A percentile compares a stretch with the other conserved stretches of the same genome.
phyloP scores from a whole-genome alignment of 2,329 filamentous ascomycete genomes.

The Fusarium stilboides region DNA sequence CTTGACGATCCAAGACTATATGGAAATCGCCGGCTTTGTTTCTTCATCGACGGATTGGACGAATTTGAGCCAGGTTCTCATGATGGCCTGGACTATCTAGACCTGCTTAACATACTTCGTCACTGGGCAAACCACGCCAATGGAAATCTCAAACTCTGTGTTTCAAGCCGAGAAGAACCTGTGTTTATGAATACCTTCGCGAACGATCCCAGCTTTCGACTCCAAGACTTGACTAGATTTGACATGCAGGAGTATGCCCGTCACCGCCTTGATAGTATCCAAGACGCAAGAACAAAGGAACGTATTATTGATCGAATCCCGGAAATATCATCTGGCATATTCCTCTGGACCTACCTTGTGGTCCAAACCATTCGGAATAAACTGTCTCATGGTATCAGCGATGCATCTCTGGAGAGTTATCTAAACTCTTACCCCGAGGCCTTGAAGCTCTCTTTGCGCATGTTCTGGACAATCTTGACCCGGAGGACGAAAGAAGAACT shows the following conservation, averaged over 20 bases:
- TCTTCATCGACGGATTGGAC: background rate
- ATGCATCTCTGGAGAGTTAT: rapidly evolving
- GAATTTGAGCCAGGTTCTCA: background rate
- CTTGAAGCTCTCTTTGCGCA: background rate
- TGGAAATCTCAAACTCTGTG: rapidly evolving
- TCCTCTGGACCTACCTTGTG: background rate
- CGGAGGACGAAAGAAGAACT: background rate
- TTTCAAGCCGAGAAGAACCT: background rate
- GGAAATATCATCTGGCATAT: background rate
- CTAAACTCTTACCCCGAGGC: background rate
- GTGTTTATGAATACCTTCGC: rapidly evolving
- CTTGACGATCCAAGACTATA: rapidly evolving
- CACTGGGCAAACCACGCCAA: rapidly evolving
- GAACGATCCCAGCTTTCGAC: rapidly evolving
- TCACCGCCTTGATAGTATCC: rapidly evolving
- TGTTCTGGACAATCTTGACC: background rate
- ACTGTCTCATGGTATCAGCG: background rate
- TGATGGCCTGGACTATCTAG: background rate
- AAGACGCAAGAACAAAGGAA: rapidly evolving
- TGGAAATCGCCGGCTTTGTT: rapidly evolving
- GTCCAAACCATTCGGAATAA: background rate
- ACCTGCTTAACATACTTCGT: background rate
- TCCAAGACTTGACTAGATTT: background rate
- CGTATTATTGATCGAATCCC: background rate
- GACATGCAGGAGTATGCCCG: background rate